Evolutionary conservation across 495 filamentous ascomycete genomes (phyloP).

Genomic region (Achaetomiella virescens): DNA sequence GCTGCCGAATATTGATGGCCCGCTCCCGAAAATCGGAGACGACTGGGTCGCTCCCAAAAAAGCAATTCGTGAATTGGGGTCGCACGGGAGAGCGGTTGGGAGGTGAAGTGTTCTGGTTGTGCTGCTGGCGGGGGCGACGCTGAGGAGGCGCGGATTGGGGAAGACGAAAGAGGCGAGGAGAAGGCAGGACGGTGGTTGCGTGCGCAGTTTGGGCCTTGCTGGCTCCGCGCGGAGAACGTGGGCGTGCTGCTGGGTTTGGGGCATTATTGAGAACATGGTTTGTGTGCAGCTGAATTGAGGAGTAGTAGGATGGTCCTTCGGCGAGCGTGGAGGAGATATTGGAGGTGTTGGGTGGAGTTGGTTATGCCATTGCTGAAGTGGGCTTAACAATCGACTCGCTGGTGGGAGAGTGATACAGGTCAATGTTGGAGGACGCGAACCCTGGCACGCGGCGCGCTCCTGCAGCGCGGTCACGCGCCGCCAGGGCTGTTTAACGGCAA

Average conservation of each 20-base stretch:
- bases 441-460: conserved; percentile 5
- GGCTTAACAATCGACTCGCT: neutral
- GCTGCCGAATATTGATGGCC: neutral
- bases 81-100: neutral
- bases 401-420: neutral
- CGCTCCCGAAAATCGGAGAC: conserved; percentile 1
- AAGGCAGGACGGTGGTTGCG: conserved; percentile 5
- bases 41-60: conserved; percentile 7
- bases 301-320: neutral
- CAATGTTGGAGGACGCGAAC: conserved; percentile 4
- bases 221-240: neutral
- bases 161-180: conserved; percentile 17
- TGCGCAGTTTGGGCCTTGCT: neutral
- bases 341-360: neutral
- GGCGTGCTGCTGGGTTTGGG: conserved; percentile 11
- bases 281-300: neutral
- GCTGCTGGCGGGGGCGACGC: neutral
- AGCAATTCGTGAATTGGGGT: neutral
- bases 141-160: conserved; percentile 10
- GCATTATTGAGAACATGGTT: conserved; percentile 8
- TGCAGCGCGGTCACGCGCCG: conserved; percentile 2
- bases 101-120: neutral
- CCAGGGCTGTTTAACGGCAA: conserved; percentile 1
- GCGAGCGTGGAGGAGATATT: neutral
- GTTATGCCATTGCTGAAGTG: conserved; percentile 1